Base-by-base conservation (phyloP, 2,329 filamentous ascomycete genomes). In the Parasarocladium wereldwijsianum region DNA sequence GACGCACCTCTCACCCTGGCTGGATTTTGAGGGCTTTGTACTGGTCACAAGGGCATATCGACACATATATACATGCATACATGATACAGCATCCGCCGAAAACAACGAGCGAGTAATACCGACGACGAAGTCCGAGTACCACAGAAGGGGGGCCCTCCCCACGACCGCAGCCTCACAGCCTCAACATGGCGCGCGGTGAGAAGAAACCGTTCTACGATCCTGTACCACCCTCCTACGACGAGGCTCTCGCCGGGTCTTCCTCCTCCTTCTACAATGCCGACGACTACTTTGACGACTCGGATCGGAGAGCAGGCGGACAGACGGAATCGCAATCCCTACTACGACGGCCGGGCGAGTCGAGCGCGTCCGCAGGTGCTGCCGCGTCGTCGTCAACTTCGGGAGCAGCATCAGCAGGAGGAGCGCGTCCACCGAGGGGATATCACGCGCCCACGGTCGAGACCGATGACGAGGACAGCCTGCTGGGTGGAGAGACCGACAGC, bases 271-370 rank as follows among this genome's bases (percentile, higher is more conserved):
- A 44, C 28, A 21, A 30, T 8, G 8, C 19, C 19, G 40, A 44
- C 26, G 52, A 50, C 50, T 36, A 42, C 20, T 38, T 43, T 43
- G 64, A 69, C 22, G 64, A 71, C 44, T 70, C 77, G 51, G 62
- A 69, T 45, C 22, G 22, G 7, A 26, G 33, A 18, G 26, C 27
- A 16, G 21, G 10, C 47, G 66, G 75, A 51, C 73, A 84, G 47
- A 69, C 71, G 32, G 84, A 93, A 54, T 70, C 78, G 52, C 77
- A 85, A 53, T 80, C 77, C 5, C 69, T 93, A 16, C 64, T 93
- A 23, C 19, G 28, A 8, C 28, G 24, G 20, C 28, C 28, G 8
- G 28, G 28, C 5, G n/a, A n/a, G n/a, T n/a, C n/a, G n/a, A n/a
- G n/a, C n/a, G 64, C 62, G 31, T 58, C 66, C 32, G 62, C 65